phyloP scores from a whole-genome alignment of 2,329 filamentous ascomycete genomes.

The Ophiosphaerella narmari region DNA sequence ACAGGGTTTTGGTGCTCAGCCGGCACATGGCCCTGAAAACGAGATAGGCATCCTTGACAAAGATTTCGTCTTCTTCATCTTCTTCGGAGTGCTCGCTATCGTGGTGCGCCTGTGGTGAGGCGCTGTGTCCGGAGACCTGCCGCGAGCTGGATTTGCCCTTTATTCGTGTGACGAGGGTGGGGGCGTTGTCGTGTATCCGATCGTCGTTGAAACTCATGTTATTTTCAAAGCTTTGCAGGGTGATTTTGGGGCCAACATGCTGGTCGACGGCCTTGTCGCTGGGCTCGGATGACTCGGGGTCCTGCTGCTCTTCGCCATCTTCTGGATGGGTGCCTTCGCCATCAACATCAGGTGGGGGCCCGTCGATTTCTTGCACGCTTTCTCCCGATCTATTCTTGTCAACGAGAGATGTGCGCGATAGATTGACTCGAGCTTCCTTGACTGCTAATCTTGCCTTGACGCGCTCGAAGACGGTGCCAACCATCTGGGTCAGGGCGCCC shows the following conservation, averaged over 20 bases:
- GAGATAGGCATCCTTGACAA: conserved; percentile 94
- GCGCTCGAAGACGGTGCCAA: conserved; percentile 94
- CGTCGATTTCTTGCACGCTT: conserved; percentile 30
- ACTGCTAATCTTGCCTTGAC: conserved; percentile 84
- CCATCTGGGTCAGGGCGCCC: conserved; percentile 96
- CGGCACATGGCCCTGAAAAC: conserved; percentile 98
- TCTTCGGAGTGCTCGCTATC: conserved; percentile 62
- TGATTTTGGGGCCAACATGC: conserved; percentile 62
- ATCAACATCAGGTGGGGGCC: conserved; percentile 28
- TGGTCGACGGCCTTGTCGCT: conserved; percentile 53
- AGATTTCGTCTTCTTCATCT: conserved; percentile 87
- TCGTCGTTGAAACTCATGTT: conserved; percentile 69
- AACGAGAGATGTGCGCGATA: conserved; percentile 51
- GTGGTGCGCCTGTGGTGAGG: conserved; percentile 42
- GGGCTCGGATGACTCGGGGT: conserved; percentile 44
- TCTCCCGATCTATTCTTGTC: conserved; percentile 42
- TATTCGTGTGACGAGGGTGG: conserved; percentile 67
- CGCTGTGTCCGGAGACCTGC: conserved; percentile 50
- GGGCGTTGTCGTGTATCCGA: conserved; percentile 68
- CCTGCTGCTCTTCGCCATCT: conserved; percentile 45
- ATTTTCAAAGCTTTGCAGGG: conserved; percentile 70
- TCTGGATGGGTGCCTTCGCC: conserved; percentile 42
- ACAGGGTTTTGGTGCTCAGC: conserved; percentile 87
- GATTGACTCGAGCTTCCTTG: conserved; percentile 76
- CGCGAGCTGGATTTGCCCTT: conserved; percentile 52